Conservation (phyloP, 805 yeast genomes). For the Metschnikowia rubicola region DNA sequence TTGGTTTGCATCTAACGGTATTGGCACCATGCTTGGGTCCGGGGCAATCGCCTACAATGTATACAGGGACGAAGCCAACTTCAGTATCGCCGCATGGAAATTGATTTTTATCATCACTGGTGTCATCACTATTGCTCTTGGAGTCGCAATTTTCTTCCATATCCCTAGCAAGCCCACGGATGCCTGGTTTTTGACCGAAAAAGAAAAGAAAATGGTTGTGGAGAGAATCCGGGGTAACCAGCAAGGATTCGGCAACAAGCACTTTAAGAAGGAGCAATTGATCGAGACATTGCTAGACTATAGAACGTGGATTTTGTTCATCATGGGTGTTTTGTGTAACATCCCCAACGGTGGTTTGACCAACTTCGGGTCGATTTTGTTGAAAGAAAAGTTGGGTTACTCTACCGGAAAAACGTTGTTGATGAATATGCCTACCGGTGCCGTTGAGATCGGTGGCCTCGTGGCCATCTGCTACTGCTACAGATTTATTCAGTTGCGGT, state of each 20-base stretch:
- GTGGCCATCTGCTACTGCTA: conserved; percentile 26
- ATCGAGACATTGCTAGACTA: conserved; percentile 34
- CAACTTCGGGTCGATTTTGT: conserved; percentile 44
- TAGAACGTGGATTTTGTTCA: conserved; percentile 28
- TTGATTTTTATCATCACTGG: conserved; percentile 32
- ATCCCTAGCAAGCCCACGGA: conserved; percentile 30
- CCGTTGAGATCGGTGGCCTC: conserved; percentile 42
- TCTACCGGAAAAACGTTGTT: conserved; percentile 35
- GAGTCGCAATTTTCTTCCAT: conserved; percentile 28
- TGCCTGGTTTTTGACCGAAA: conserved; percentile 34
- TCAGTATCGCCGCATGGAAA: conserved; percentile 41
- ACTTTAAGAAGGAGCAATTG: conserved; percentile 36
- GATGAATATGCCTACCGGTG: conserved; percentile 47
- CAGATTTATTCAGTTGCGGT: conserved; percentile 25
- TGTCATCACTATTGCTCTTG: conserved; percentile 22
- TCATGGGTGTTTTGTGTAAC: conserved; percentile 13
- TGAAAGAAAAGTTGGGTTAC: conserved; percentile 41
- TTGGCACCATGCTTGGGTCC: conserved; percentile 23
- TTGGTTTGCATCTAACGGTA: conserved; percentile 35
- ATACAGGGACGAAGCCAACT: conserved; percentile 35
- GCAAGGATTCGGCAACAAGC: conserved; percentile 42
- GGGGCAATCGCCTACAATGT: conserved; percentile 55
- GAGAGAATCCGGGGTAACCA: conserved; percentile 25
- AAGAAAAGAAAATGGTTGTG: conserved; percentile 19
- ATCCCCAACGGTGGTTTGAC: conserved; percentile 56